Evolutionary conservation across 2,329 filamentous ascomycete species (phyloP).

Genomic region (Camillea tinctor): DNA sequence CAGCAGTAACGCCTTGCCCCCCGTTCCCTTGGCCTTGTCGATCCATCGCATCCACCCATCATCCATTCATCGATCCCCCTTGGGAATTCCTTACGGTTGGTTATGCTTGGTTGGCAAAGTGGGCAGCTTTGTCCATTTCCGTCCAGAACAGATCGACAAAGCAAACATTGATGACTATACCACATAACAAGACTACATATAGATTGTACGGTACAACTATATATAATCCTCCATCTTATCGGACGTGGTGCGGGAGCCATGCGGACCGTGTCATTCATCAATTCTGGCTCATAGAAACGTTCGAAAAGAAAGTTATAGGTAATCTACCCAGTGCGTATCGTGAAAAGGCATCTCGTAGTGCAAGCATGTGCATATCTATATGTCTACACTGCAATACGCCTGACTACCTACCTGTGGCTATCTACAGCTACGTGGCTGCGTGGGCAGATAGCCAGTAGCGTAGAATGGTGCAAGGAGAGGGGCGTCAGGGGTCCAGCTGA

Average conservation of each 20-base stretch:
- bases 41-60: background rate
- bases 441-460: background rate
- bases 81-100: background rate
- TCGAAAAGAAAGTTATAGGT: background rate
- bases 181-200: no score
- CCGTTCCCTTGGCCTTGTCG: background rate
- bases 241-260: no score
- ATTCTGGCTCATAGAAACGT: background rate
- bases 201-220: no score
- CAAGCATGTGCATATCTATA: no score
- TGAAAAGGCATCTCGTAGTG: constrained; percentile 20
- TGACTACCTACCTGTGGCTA: no score
- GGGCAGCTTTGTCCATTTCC: background rate
- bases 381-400: no score
- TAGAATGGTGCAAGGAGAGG: constrained; percentile 18
- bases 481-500: constrained; percentile 19
- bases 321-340: background rate
- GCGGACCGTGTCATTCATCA: background rate
- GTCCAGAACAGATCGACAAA: background rate
- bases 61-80: background rate
- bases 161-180: no score
- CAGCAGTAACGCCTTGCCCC: background rate
- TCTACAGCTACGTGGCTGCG: no score
- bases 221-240: background rate
- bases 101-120: background rate